phyloP scores from a whole-genome alignment of 1,284 basidiomycete species.

The Trichosporon ovoides region DNA sequence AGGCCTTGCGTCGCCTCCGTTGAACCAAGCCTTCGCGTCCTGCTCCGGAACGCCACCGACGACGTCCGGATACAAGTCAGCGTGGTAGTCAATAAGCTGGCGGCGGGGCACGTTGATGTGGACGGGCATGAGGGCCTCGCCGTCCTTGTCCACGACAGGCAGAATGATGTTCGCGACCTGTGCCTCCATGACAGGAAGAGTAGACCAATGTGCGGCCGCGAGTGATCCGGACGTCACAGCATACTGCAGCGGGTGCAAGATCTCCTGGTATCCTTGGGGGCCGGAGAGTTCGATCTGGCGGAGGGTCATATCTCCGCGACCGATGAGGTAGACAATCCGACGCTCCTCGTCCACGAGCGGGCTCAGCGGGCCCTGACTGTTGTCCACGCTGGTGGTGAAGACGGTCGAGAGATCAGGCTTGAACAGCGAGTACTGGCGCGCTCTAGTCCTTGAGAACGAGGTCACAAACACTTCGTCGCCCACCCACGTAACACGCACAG shows the following conservation, averaged over 20 bases:
- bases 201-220: slow-evolving; percentile 36
- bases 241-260: slow-evolving; percentile 32
- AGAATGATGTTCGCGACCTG: slow-evolving; percentile 49
- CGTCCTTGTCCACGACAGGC: slow-evolving; percentile 41
- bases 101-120: slow-evolving; percentile 47
- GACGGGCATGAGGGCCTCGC: slow-evolving; percentile 45
- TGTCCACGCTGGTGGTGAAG: slow-evolving; percentile 45
- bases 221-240: slow-evolving; percentile 39
- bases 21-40: slow-evolving; percentile 39
- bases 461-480: slow-evolving; percentile 47
- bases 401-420: slow-evolving; percentile 27
- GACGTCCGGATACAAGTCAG: slow-evolving; percentile 48
- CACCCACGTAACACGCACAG: slow-evolving; percentile 35
- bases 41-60: slow-evolving; percentile 42
- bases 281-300: slow-evolving; percentile 48
- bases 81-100: slow-evolving; percentile 51
- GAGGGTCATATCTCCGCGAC: slow-evolving; percentile 49
- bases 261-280: slow-evolving; percentile 42
- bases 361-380: slow-evolving; percentile 41
- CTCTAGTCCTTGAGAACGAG: slow-evolving; percentile 41
- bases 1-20: slow-evolving; percentile 35
- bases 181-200: slow-evolving; percentile 49
- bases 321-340: slow-evolving; percentile 46
- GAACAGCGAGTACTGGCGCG: slow-evolving; percentile 36
- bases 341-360: slow-evolving; percentile 47